Conservation (phyloP, 306 rosid species). For the Datisca glomerata region DNA sequence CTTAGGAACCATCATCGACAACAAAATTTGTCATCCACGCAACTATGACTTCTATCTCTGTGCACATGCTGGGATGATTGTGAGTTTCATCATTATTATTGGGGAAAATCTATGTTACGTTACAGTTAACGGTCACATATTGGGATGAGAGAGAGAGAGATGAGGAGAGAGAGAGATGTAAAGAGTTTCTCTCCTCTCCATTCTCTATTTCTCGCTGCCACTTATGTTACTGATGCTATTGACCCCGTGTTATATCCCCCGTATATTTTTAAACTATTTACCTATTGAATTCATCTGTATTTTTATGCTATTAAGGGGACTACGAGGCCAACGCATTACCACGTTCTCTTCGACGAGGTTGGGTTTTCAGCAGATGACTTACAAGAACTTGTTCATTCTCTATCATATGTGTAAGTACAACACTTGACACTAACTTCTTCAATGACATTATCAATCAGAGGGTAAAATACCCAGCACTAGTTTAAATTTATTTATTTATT, state of each 20-base stretch:
- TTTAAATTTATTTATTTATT: neutral
- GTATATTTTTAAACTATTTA: neutral
- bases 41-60: conserved; percentile 85
- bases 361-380: conserved; percentile 85
- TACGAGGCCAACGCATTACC: conserved; percentile 83
- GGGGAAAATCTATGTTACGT: no score
- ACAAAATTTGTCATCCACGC: conserved; percentile 74
- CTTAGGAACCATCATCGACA: conserved; percentile 85
- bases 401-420: conserved; percentile 81
- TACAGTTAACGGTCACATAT: no score
- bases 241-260: neutral
- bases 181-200: no score
- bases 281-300: neutral
- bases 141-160: no score
- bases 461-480: neutral
- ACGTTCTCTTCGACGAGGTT: conserved; percentile 64
- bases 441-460: neutral
- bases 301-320: conserved; percentile 47
- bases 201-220: no score
- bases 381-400: conserved; percentile 81
- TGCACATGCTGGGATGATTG: conserved; percentile 98
- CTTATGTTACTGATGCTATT: no score
- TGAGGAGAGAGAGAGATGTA: no score
- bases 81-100: conserved; percentile 23
- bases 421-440: neutral